Percentiles rank a stretch among this genome's conserved stretches.
phyloP scores from a whole-genome alignment of 2,329 filamentous ascomycete species.

The Penicillium decumbens region DNA sequence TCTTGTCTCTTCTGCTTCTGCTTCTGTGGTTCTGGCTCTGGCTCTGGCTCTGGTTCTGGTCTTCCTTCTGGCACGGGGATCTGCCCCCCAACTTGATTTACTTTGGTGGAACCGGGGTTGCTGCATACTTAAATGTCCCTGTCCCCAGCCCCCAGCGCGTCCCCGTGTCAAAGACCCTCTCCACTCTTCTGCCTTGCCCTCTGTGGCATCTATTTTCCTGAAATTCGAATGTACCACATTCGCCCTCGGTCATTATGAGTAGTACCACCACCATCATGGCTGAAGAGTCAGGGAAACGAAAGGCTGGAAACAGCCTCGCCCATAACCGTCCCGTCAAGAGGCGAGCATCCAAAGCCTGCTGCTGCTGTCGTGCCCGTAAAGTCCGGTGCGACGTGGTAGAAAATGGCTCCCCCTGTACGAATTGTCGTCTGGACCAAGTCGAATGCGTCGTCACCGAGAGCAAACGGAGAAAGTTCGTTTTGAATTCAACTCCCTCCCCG shows the following conservation, averaged over 20 bases:
- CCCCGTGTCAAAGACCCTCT: slow-evolving; percentile 16
- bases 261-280: slow-evolving; percentile 25
- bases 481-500: neutral
- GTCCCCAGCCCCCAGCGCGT: slow-evolving; percentile 24
- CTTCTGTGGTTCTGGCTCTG: too few relatives aligned
- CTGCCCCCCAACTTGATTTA: slow-evolving; percentile 11
- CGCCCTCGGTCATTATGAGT: slow-evolving; percentile 15
- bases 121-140: slow-evolving; percentile 30
- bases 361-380: slow-evolving; percentile 81
- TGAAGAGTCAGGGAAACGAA: slow-evolving; percentile 50
- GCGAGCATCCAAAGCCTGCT: slow-evolving; percentile 85
- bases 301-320: slow-evolving; percentile 53
- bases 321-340: slow-evolving; percentile 64
- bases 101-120: slow-evolving; percentile 17
- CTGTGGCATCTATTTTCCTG: slow-evolving; percentile 1
- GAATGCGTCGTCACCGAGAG: slow-evolving; percentile 66
- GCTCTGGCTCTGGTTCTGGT: too few relatives aligned
- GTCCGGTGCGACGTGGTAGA: slow-evolving; percentile 93
- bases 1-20: too few relatives aligned
- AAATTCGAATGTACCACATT: slow-evolving; percentile 20
- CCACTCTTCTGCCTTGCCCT: slow-evolving; percentile 20
- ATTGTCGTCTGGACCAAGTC: slow-evolving; percentile 61
- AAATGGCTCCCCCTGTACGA: slow-evolving; percentile 76
- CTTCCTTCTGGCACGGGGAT: slow-evolving; percentile 1
- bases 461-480: slow-evolving; percentile 61